A percentile compares a stretch with the other conserved stretches of the same genome.
phyloP scores from a whole-genome alignment of 371 early-diverging fungal genomes.

The Umbelopsis sp. region DNA sequence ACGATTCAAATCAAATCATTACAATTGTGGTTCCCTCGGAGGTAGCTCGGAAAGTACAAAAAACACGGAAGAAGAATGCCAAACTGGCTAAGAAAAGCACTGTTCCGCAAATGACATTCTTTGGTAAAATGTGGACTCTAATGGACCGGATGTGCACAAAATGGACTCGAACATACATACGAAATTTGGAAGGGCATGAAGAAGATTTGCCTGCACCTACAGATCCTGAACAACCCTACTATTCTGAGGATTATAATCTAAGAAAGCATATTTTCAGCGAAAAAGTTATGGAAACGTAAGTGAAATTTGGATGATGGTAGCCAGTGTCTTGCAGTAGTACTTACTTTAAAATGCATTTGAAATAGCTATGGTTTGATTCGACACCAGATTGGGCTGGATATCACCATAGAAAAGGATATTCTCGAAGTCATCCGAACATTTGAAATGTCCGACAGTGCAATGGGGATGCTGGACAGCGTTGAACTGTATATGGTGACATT shows the following conservation, averaged over 20 bases:
- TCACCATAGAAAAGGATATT: slow-evolving; percentile 46
- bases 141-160: slow-evolving; percentile 51
- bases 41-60: slow-evolving; percentile 17
- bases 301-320: neutral
- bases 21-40: slow-evolving; percentile 5
- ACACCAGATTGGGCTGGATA: slow-evolving; percentile 36
- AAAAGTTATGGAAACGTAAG: slow-evolving; percentile 53
- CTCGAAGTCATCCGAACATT: slow-evolving; percentile 52
- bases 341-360: neutral
- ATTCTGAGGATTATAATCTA: slow-evolving; percentile 31
- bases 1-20: neutral
- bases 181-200: slow-evolving; percentile 25
- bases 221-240: slow-evolving; percentile 22
- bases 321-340: neutral
- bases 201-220: slow-evolving; percentile 8
- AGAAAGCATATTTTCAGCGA: slow-evolving; percentile 56
- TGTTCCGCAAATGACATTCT: slow-evolving; percentile 47
- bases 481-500: slow-evolving; percentile 55
- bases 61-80: slow-evolving; percentile 1
- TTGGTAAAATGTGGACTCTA: slow-evolving; percentile 60
- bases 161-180: slow-evolving; percentile 41
- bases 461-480: slow-evolving; percentile 41
- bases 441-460: slow-evolving; percentile 41
- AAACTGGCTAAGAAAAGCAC: slow-evolving; percentile 36
- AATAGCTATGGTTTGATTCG: slow-evolving; percentile 41